A percentile compares a stretch with the other conserved stretches of the same genome.
Conservation (phyloP, 805 yeast genomes). For the Ogataea glucozyma region DNA sequence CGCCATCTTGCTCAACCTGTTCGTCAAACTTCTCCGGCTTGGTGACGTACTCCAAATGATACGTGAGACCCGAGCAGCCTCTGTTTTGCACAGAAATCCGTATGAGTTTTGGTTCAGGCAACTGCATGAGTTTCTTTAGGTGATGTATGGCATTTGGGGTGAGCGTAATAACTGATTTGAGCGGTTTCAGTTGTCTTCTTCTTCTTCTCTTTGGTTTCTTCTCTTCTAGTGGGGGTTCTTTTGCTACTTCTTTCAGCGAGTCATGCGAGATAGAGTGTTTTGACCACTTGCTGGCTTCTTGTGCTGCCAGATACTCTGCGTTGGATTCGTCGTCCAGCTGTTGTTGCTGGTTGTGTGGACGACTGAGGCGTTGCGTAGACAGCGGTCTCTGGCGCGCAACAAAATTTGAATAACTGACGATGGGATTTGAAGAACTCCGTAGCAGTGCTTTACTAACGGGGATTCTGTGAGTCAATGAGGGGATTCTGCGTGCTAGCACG, state of each 20-base stretch:
- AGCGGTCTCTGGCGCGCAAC: neutral
- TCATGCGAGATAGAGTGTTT: constrained; percentile 31
- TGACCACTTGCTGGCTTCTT: constrained; percentile 28
- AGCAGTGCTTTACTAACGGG: neutral
- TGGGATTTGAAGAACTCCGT: neutral
- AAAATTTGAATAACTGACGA: neutral
- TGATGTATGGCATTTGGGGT: constrained; percentile 76
- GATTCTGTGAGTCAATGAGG: no score
- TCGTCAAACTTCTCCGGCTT: constrained; percentile 96
- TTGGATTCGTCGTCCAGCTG: constrained; percentile 12
- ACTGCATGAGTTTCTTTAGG: constrained; percentile 62
- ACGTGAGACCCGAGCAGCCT: constrained; percentile 95
- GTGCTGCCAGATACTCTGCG: constrained; percentile 12
- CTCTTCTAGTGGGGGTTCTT: constrained; percentile 5
- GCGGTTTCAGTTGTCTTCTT: constrained; percentile 74
- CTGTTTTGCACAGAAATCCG: constrained; percentile 93
- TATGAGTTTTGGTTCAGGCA: constrained; percentile 86
- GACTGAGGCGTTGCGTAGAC: constrained; percentile 5
- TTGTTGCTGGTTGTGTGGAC: constrained; percentile 11
- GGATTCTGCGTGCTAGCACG: constrained; percentile 5
- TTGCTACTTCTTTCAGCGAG: constrained; percentile 8
- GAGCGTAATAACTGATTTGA: constrained; percentile 86
- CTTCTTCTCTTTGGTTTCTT: constrained; percentile 25
- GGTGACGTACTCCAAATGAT: constrained; percentile 86
- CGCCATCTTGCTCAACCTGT: constrained; percentile 88